Percentiles rank a stretch among this genome's conserved stretches.
phyloP scores from a whole-genome alignment of 202 grass and related monocot species.

The Bolboschoenoplectus hybrid region DNA sequence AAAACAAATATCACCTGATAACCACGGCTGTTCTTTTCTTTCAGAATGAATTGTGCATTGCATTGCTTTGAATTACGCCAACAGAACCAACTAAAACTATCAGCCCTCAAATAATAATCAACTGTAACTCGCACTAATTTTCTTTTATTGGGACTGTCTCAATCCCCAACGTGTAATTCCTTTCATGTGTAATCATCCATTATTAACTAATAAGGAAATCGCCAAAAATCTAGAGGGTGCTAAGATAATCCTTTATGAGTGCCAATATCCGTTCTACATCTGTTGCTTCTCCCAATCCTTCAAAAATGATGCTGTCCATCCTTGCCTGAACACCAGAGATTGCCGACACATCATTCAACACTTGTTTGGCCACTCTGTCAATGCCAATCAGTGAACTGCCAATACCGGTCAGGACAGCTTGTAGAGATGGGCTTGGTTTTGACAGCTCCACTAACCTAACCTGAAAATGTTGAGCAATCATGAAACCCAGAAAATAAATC shows the following conservation, averaged over 20 bases:
- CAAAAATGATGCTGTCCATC: conserved; percentile 80
- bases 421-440: conserved; percentile 63
- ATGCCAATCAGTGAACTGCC: conserved; percentile 69
- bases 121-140: not conserved
- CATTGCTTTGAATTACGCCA: not conserved
- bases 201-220: not conserved
- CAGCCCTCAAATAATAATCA: not conserved
- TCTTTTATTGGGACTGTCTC: not conserved
- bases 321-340: conserved; percentile 75
- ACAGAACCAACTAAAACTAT: not conserved
- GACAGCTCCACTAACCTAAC: conserved; percentile 83
- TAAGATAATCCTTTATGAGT: conserved; percentile 65
- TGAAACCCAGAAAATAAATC: conserved; percentile 21
- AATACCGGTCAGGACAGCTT: conserved; percentile 56
- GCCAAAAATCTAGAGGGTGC: conserved; percentile 42
- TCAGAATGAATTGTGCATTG: not conserved
- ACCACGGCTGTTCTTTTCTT: not conserved
- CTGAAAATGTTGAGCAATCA: conserved; percentile 47
- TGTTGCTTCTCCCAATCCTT: conserved; percentile 55
- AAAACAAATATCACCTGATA: too few relatives aligned
- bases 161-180: not conserved
- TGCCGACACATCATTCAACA: conserved; percentile 61
- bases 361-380: conserved; percentile 59
- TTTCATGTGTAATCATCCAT: conserved; percentile 1
- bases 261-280: conserved; percentile 58